Conservation (phyloP, 2,329 filamentous ascomycete genomes). For the Fusarium lyarnte region DNA sequence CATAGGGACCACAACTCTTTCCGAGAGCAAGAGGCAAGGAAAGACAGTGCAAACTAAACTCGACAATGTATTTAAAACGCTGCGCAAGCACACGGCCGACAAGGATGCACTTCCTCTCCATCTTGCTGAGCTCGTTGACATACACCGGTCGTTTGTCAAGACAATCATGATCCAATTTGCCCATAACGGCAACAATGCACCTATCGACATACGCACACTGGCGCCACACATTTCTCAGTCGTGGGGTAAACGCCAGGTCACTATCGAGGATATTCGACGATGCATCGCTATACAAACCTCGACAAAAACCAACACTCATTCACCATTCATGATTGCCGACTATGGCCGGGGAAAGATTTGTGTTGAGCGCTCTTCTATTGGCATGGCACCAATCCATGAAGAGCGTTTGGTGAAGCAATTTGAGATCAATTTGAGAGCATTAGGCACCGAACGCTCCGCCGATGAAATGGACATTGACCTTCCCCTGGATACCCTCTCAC, state of each 20-base stretch:
- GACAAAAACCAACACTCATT: slow-evolving; percentile 44
- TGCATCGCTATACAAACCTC: slow-evolving; percentile 69
- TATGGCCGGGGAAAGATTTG: slow-evolving; percentile 67
- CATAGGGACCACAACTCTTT: slow-evolving; percentile 45
- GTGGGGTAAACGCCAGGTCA: slow-evolving; percentile 78
- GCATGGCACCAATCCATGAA: slow-evolving; percentile 57
- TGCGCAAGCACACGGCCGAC: slow-evolving; percentile 33
- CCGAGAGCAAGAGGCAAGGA: slow-evolving; percentile 44
- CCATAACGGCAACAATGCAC: slow-evolving; percentile 70
- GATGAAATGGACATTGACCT: slow-evolving; percentile 42
- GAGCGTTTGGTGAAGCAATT: slow-evolving; percentile 65
- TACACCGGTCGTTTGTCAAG: slow-evolving; percentile 75
- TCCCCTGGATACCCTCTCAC: slow-evolving; percentile 56
- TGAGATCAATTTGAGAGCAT: slow-evolving; percentile 58
- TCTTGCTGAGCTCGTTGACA: slow-evolving; percentile 66
- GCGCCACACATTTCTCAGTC: slow-evolving; percentile 70
- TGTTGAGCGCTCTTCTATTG: slow-evolving; percentile 61
- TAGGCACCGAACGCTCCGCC: slow-evolving; percentile 52
- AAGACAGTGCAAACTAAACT: slow-evolving; percentile 49
- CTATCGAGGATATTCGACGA: slow-evolving; percentile 71
- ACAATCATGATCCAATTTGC: slow-evolving; percentile 74
- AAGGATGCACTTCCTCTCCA: slow-evolving; percentile 58
- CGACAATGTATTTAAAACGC: slow-evolving; percentile 53
- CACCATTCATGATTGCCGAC: slow-evolving; percentile 58
- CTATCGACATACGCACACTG: slow-evolving; percentile 71